phyloP scores from a whole-genome alignment of 768 basidiomycete species.

The Russula foetens region DNA sequence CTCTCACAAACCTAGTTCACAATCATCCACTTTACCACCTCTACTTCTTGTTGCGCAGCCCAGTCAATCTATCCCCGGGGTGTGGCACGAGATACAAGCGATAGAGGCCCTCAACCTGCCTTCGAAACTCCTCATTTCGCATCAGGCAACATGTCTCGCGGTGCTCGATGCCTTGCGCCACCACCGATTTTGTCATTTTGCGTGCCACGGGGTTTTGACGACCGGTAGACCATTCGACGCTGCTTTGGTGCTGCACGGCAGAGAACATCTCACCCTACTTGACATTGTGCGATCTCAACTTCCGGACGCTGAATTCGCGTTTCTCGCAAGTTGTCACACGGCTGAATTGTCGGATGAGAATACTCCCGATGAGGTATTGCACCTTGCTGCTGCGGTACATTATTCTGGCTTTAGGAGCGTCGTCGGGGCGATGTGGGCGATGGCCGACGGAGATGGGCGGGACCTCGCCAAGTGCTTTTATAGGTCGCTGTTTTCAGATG shows the following conservation, averaged over 20 bases:
- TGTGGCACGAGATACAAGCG: neutral
- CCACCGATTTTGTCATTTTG: neutral
- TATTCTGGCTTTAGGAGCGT: constrained; percentile 12
- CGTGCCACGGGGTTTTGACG: neutral
- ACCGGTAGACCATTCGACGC: neutral
- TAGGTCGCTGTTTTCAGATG: neutral
- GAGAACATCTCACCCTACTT: neutral
- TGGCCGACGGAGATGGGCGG: constrained; percentile 11
- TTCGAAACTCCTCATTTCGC: neutral
- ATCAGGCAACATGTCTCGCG: neutral
- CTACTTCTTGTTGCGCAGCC: constrained; percentile 3
- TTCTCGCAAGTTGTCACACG: constrained; percentile 10
- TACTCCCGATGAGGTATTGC: constrained; percentile 9
- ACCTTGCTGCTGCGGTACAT: constrained; percentile 13
- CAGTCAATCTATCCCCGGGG: neutral
- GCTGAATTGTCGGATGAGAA: neutral
- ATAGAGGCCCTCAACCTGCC: neutral
- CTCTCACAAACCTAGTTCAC: neutral
- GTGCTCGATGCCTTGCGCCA: neutral
- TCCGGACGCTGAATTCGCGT: constrained; percentile 1
- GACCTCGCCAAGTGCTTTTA: constrained; percentile 5
- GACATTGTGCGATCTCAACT: neutral
- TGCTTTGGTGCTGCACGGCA: neutral
- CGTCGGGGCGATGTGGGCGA: constrained; percentile 16
- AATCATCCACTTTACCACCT: neutral